These are phyloP conservation scores for Fusarium humuli DNA, from an alignment of 2,329 filamentous ascomycete species.

Conservation along the genomic window DNA sequence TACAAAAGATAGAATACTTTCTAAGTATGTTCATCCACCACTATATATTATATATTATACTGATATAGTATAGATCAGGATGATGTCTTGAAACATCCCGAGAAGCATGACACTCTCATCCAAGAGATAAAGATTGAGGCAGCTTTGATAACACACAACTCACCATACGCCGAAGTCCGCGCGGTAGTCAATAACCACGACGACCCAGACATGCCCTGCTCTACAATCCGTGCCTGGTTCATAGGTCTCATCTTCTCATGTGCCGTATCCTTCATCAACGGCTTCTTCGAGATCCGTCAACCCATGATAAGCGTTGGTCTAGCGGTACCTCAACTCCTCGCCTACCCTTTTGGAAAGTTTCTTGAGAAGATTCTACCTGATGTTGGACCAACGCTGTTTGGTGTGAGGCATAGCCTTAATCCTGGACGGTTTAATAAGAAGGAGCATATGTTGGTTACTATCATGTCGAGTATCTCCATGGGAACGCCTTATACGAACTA, in stretches of 20 bases:
- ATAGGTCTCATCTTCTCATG: slow-evolving; percentile 64
- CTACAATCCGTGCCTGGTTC: slow-evolving; percentile 64
- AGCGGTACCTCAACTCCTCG: slow-evolving; percentile 68
- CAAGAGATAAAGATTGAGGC: slow-evolving; percentile 64
- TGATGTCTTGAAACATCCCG: slow-evolving; percentile 51
- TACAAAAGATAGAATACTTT: slow-evolving; percentile 54
- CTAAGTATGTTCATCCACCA: slow-evolving; percentile 44
- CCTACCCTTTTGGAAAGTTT: slow-evolving; percentile 65
- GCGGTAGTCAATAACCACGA: slow-evolving; percentile 66
- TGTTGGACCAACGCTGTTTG: slow-evolving; percentile 59
- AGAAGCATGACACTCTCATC: slow-evolving; percentile 56
- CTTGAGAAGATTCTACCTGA: slow-evolving; percentile 64
- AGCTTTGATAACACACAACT: slow-evolving; percentile 63
- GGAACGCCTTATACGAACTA: slow-evolving; percentile 61
- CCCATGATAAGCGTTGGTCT: slow-evolving; percentile 64
- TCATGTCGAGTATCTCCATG: slow-evolving; percentile 70
- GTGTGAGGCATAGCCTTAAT: slow-evolving; percentile 62
- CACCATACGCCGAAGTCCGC: slow-evolving; percentile 67
- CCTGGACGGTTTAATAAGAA: slow-evolving; percentile 69
- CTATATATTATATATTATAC: background rate
- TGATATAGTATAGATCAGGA: slow-evolving; percentile 42
- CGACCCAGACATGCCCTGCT: slow-evolving; percentile 62
- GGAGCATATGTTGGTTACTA: slow-evolving; percentile 70
- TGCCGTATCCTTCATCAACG: slow-evolving; percentile 63
- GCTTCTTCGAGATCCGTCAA: slow-evolving; percentile 68